phyloP scores from a whole-genome alignment of 345 rosid genomes.

The Aquilaria sinensis region DNA sequence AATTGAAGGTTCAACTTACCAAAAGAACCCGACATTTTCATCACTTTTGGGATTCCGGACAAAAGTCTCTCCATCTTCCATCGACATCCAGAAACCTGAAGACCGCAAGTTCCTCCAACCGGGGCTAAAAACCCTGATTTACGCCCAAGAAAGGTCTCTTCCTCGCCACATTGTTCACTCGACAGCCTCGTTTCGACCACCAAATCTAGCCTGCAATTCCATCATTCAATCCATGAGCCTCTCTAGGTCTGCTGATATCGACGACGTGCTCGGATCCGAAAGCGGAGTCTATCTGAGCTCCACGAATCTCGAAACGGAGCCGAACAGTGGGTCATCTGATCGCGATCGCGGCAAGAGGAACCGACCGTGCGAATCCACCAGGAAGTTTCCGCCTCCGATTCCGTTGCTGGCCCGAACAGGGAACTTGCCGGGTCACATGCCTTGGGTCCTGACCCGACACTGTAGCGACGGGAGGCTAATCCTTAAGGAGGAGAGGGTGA shows the following conservation, averaged over 20 bases:
- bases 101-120: background rate
- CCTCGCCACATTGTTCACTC: constrained; percentile 13
- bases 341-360: background rate
- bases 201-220: background rate
- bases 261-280: constrained; percentile 35
- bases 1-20: too few species aligned
- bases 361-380: background rate
- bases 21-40: too few species aligned
- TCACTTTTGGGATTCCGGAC: too few species aligned
- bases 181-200: constrained; percentile 1
- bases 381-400: constrained; percentile 41
- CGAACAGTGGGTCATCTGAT: background rate
- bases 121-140: constrained; percentile 30
- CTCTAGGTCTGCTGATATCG: constrained; percentile 18
- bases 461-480: constrained; percentile 40
- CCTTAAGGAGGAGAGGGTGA: constrained; percentile 35
- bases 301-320: background rate
- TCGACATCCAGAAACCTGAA: constrained; percentile 9
- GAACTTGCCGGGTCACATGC: constrained; percentile 31
- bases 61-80: constrained; percentile 10
- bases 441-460: constrained; percentile 34
- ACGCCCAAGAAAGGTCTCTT: constrained; percentile 4
- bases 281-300: constrained; percentile 27
- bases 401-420: constrained; percentile 35
- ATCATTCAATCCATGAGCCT: constrained; percentile 7